Base-by-base conservation (phyloP, 2,329 filamentous ascomycete genomes). In the Ceratocystis papillata region DNA sequence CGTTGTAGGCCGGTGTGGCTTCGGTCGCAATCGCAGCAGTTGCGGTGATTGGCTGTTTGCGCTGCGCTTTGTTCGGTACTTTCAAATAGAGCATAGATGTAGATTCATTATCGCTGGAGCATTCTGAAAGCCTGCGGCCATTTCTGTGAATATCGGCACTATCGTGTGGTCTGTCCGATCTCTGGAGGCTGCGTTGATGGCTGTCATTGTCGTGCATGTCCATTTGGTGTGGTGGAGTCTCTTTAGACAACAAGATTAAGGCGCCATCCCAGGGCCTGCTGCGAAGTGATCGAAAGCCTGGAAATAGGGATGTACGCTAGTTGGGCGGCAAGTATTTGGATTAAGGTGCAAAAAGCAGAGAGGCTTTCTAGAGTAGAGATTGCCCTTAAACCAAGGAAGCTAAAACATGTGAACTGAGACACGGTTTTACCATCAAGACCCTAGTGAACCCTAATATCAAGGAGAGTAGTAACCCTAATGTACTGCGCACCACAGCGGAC, bases 91-190 rank as follows among this genome's bases (percentile, higher is more conserved):
- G 22, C 28, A 20, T 17, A 28, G 61, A 41, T 12, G n/a, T 41
- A 2, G 28, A 7, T 28, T 57, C 53, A 17, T 22, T 57, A 33
- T 57, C 33, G 30, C 33, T 33, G 33, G 41, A 62, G 33, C n/a
- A 45, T 62, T n/a, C 17, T 45, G 59, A 45, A n/a, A 22, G 59
- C 2, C 59, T 28, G 12, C 53, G n/a, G 59, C 33, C n/a, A 20
- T 62, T 62, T 46, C 10, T 57, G 25, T n/a, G 53, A 45, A 55
- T 61, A 45, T 33, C 48, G 28, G 44, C 57, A n/a, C 57, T 28
- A 33, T 53, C 61, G 33, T 7, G 17, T 33, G 17, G 7, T 50
- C 46, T 63, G 46, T 22, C 62, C 62, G 20, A 68, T 65, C 66
- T 62, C 55, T 22, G 17, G 28, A n/a, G n/a, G 59, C 10, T 62